Base-by-base conservation (phyloP, 768 basidiomycete genomes). In the Lyophyllum shimeji region DNA sequence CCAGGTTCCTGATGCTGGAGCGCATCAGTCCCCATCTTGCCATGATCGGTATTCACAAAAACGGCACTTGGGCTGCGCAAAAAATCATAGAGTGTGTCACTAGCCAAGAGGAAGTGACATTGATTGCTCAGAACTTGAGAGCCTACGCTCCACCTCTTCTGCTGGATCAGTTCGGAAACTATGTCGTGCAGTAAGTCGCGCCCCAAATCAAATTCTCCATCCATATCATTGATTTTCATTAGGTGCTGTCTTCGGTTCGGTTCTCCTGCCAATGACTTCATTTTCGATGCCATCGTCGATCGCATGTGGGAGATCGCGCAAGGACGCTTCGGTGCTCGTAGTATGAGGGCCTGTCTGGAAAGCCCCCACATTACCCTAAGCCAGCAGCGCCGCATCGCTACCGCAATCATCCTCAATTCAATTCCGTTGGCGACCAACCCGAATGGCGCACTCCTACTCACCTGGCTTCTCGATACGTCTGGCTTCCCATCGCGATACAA, bases 11-110 rank as follows among this genome's bases (percentile, higher is more conserved):
- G 15, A 95, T 99, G 91, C 77, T 99, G 52, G 95, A 98, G 64
- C 87, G 95, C 47, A 89, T 98, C 58, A 83, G 86, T 3, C 97
- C 97, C 46, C 90, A 96, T 69, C 77, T 99, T 39, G 96, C 96
- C 21, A 92, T 93, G 85, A 97, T 98, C 60, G 97, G 97, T 24
- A 95, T 96, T 53, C 97, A 99, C 79, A 98, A 98, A 79, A 98
- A 99, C 62, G 97, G 97, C 25, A 99, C 97, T 0, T 98, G 97
- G 97, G 96, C 96, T 2, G 95, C 95, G 2, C 97, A 99, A 73
- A 98, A 98, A 81, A 94, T 97, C 67, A 98, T 98, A 56, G 95
- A 98, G 74, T 96, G 94, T 59, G 91, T 95, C 43, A 83, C 87
- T 54, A 87, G 81, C 29, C 86, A 90, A 17, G 94, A 97, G 52